Conservation (phyloP, 176 grass and related monocot genomes). For the sorghum (Sorghum bicolor) region DNA sequence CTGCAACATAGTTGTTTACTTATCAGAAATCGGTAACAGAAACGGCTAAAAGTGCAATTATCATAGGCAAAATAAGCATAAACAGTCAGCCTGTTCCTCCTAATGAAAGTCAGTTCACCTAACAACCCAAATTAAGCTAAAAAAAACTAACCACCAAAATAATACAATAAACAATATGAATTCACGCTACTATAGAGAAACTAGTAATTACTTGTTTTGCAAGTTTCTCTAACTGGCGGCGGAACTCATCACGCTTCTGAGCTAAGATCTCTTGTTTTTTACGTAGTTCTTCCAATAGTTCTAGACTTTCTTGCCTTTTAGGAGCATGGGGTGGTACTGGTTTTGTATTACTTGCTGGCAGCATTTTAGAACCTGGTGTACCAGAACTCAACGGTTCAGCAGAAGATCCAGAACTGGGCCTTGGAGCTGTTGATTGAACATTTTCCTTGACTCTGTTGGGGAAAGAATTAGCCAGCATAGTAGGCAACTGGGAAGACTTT, state of each 20-base stretch:
- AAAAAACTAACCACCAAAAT: not conserved
- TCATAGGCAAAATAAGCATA: not conserved
- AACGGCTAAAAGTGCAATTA: not conserved
- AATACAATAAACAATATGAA: slow-evolving; percentile 21
- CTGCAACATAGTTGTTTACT: slow-evolving; percentile 41
- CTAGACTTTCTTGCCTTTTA: slow-evolving; percentile 80
- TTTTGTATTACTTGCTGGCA: slow-evolving; percentile 45
- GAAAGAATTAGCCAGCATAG: slow-evolving; percentile 13
- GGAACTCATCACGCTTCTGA: slow-evolving; percentile 89
- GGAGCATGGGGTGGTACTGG: slow-evolving; percentile 30
- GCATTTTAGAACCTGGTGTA: slow-evolving; percentile 38
- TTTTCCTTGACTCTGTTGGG: slow-evolving; percentile 53
- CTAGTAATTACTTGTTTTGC: slow-evolving; percentile 66
- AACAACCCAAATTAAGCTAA: no score
- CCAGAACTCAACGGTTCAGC: slow-evolving; percentile 38
- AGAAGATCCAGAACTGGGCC: slow-evolving; percentile 48
- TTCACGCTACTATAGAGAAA: slow-evolving; percentile 1
- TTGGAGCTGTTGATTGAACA: slow-evolving; percentile 50
- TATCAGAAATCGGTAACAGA: slow-evolving; percentile 20
- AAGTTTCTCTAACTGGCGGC: slow-evolving; percentile 75
- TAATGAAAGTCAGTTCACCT: slow-evolving; percentile 2
- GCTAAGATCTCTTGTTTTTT: slow-evolving; percentile 95
- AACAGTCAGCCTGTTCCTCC: not conserved
- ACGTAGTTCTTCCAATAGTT: slow-evolving; percentile 82
- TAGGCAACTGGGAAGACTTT: slow-evolving; percentile 33